phyloP scores from a whole-genome alignment of 2,329 filamentous ascomycete genomes.

The Aureobasidium sp. region DNA sequence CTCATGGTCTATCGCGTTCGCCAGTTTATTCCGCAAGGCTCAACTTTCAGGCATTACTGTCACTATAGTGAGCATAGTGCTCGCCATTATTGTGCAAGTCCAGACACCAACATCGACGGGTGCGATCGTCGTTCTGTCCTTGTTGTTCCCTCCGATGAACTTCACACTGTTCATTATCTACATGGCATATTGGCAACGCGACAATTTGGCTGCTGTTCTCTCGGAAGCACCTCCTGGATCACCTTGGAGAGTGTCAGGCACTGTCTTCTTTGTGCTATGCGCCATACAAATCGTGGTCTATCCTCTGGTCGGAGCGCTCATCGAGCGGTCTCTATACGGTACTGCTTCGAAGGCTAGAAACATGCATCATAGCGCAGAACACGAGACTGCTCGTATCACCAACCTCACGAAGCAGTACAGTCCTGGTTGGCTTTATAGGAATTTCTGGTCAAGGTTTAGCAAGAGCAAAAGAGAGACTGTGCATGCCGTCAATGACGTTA shows the following conservation, averaged over 20 bases:
- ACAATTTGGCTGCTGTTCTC: slow-evolving; percentile 55
- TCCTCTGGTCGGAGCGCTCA: slow-evolving; percentile 63
- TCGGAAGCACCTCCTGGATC: slow-evolving; percentile 50
- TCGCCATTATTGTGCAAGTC: slow-evolving; percentile 78
- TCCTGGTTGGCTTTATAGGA: slow-evolving; percentile 52
- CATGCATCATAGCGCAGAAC: slow-evolving; percentile 26
- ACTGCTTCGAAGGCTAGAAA: slow-evolving; percentile 55
- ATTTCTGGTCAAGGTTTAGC: slow-evolving; percentile 40
- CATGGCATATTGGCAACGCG: slow-evolving; percentile 66
- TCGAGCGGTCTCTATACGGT: slow-evolving; percentile 70
- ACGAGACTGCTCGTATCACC: slow-evolving; percentile 60
- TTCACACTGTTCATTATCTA: slow-evolving; percentile 80
- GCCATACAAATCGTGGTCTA: slow-evolving; percentile 72
- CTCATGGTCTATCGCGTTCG: slow-evolving; percentile 74
- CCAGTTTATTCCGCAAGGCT: slow-evolving; percentile 76
- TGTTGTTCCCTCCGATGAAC: slow-evolving; percentile 81
- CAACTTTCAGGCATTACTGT: slow-evolving; percentile 81
- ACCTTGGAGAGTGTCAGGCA: slow-evolving; percentile 61
- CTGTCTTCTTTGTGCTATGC: slow-evolving; percentile 71
- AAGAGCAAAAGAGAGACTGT: slow-evolving; percentile 56
- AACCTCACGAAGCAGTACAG: slow-evolving; percentile 72
- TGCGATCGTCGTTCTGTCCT: slow-evolving; percentile 60
- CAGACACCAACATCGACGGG: slow-evolving; percentile 56
- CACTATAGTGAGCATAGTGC: slow-evolving; percentile 63
- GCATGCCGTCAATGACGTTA: slow-evolving; percentile 69